Percentiles rank a stretch among this genome's conserved stretches.
Conservation (phyloP, 805 yeast genomes). For the Hanseniaspora taiwanica region DNA sequence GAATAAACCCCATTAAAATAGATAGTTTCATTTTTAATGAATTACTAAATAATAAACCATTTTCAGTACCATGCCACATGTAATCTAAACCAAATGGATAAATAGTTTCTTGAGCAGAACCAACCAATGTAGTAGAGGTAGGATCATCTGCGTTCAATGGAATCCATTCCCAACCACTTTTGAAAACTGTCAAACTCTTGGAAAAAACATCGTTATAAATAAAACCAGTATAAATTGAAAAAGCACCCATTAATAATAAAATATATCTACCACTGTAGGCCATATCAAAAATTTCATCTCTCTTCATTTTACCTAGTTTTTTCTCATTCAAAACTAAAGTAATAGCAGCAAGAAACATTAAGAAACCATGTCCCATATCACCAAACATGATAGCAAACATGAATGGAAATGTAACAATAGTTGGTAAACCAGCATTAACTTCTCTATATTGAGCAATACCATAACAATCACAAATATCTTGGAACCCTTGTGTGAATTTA, state of each 20-base stretch:
- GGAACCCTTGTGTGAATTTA: constrained; percentile 58
- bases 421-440: constrained; percentile 63
- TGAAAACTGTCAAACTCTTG: constrained; percentile 52
- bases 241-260: constrained; percentile 53
- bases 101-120: background rate
- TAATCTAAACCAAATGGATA: constrained; percentile 57
- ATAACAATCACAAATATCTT: constrained; percentile 61
- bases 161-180: constrained; percentile 63
- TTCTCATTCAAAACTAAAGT: constrained; percentile 42
- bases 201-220: constrained; percentile 63
- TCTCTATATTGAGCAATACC: constrained; percentile 67
- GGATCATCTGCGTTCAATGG: constrained; percentile 35
- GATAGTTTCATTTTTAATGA: constrained; percentile 71
- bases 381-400: constrained; percentile 82
- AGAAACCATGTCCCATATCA: constrained; percentile 67
- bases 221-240: constrained; percentile 64
- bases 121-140: constrained; percentile 22
- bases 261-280: constrained; percentile 62
- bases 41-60: constrained; percentile 52
- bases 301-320: constrained; percentile 38
- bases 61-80: constrained; percentile 74
- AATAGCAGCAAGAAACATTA: constrained; percentile 43
- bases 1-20: constrained; percentile 60
- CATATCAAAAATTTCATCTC: constrained; percentile 70
- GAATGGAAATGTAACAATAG: constrained; percentile 65